phyloP scores from a whole-genome alignment of 176 grass and related monocot genomes.

The Poa pratensis region DNA sequence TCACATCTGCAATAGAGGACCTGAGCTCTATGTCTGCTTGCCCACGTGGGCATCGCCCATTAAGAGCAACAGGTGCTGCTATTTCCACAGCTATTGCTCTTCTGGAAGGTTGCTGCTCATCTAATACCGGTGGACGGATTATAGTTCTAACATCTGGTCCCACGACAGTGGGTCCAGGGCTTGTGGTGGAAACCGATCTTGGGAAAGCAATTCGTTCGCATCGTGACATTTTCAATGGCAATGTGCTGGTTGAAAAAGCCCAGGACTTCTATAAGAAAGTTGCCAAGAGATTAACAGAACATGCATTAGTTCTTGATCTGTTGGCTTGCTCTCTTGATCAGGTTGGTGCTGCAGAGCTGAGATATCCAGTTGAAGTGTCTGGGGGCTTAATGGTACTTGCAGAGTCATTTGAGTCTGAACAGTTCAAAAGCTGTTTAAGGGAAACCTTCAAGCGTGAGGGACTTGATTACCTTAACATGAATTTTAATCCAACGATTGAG shows the following conservation, averaged over 20 bases:
- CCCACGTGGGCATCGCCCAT: slow-evolving; percentile 62
- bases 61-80: slow-evolving; percentile 71
- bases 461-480: slow-evolving; percentile 75
- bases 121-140: slow-evolving; percentile 63
- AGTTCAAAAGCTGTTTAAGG: slow-evolving; percentile 81
- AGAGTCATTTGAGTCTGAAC: slow-evolving; percentile 89
- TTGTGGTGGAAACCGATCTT: slow-evolving; percentile 79
- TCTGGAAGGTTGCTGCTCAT: slow-evolving; percentile 81
- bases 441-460: slow-evolving; percentile 76
- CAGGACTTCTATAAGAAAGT: slow-evolving; percentile 80
- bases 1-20: slow-evolving; percentile 84
- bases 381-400: slow-evolving; percentile 81
- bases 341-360: slow-evolving; percentile 86
- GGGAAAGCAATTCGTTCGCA: slow-evolving; percentile 84
- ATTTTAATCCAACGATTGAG: slow-evolving; percentile 83
- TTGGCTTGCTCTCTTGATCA: slow-evolving; percentile 96
- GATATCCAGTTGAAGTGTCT: slow-evolving; percentile 83
- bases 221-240: slow-evolving; percentile 81
- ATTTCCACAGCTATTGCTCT: slow-evolving; percentile 88
- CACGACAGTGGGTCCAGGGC: slow-evolving; percentile 81
- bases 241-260: slow-evolving; percentile 63
- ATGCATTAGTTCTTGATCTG: slow-evolving; percentile 85
- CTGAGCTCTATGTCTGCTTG: slow-evolving; percentile 57
- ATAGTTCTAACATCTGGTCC: slow-evolving; percentile 97
- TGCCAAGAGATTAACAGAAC: slow-evolving; percentile 69